Conservation (phyloP, 257 asterid genomes). For the Echites panduratus region DNA sequence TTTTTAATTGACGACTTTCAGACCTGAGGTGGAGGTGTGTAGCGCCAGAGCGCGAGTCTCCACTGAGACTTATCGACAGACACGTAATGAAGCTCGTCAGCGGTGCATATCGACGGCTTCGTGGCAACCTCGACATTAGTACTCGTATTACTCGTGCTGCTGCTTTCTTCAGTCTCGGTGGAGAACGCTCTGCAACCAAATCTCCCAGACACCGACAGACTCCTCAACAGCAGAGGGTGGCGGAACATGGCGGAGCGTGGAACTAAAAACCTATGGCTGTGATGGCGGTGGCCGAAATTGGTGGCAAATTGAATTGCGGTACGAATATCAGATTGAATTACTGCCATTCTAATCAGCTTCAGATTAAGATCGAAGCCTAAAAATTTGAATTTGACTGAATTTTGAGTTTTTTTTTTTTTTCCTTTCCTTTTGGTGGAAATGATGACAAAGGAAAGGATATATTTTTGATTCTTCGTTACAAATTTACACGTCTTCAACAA, state of each 20-base stretch:
- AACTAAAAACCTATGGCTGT: slow-evolving; percentile 25
- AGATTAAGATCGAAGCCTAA: not conserved
- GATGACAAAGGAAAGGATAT: no score
- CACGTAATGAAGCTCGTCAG: slow-evolving; percentile 94
- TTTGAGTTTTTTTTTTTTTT: not conserved
- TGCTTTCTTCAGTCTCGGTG: slow-evolving; percentile 17
- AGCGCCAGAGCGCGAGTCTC: slow-evolving; percentile 97
- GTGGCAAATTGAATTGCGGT: slow-evolving; percentile 67
- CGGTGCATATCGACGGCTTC: slow-evolving; percentile 81
- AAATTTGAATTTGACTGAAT: not conserved
- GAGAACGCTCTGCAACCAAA: slow-evolving; percentile 43
- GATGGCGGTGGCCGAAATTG: slow-evolving; percentile 41
- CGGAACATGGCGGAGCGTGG: slow-evolving; percentile 40
- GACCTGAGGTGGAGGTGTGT: slow-evolving; percentile 78
- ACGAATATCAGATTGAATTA: slow-evolving; percentile 43
- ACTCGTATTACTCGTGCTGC: slow-evolving; percentile 10
- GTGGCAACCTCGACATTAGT: slow-evolving; percentile 32
- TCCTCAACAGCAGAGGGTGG: slow-evolving; percentile 21
- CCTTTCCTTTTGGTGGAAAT: no score
- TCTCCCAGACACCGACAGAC: slow-evolving; percentile 18
- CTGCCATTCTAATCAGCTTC: not conserved
- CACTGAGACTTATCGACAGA: slow-evolving; percentile 58
- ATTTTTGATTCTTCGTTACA: no score
- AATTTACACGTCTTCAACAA: no score
- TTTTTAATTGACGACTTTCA: not conserved